These are phyloP conservation scores for Ogataea pilisensis DNA, from an alignment of 805 yeast species.

Conservation along the genomic window DNA sequence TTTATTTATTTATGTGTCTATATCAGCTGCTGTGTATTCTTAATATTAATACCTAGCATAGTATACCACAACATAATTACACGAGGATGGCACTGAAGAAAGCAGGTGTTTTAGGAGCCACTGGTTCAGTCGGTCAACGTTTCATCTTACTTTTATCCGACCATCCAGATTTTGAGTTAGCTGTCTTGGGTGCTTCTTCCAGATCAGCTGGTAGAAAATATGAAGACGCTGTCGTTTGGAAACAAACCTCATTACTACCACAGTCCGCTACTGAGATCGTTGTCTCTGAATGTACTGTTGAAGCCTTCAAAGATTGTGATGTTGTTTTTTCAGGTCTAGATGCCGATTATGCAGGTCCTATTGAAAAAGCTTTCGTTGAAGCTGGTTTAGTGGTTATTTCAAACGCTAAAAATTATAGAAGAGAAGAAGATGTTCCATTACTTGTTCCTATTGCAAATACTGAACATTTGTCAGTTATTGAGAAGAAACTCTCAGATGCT, in stretches of 20 bases:
- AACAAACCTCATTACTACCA: constrained; percentile 84
- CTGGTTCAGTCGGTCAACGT: constrained; percentile 97
- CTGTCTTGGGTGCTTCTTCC: constrained; percentile 85
- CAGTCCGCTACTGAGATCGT: constrained; percentile 53
- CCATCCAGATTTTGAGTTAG: constrained; percentile 86
- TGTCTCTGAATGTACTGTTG: constrained; percentile 76
- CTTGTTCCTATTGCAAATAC: constrained; percentile 94
- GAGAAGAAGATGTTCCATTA: constrained; percentile 81
- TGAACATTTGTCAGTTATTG: constrained; percentile 77
- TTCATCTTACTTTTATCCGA: constrained; percentile 78
- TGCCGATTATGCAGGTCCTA: constrained; percentile 87
- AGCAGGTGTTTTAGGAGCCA: constrained; percentile 95
- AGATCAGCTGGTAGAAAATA: constrained; percentile 92
- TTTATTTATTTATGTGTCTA: neutral
- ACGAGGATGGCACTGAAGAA: constrained; percentile 31
- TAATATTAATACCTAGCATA: neutral
- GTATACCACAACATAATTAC: neutral
- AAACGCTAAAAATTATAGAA: constrained; percentile 94
- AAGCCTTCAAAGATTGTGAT: constrained; percentile 81
- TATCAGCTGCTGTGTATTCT: neutral
- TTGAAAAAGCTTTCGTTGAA: constrained; percentile 79
- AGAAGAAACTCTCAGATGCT: constrained; percentile 51
- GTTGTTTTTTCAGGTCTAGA: constrained; percentile 94
- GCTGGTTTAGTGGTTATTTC: constrained; percentile 83
- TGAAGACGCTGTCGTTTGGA: constrained; percentile 86